A percentile compares a stretch with the other conserved stretches of the same genome.
Conservation (phyloP, 345 rosid species). For the Raphanus raphanistrum region DNA sequence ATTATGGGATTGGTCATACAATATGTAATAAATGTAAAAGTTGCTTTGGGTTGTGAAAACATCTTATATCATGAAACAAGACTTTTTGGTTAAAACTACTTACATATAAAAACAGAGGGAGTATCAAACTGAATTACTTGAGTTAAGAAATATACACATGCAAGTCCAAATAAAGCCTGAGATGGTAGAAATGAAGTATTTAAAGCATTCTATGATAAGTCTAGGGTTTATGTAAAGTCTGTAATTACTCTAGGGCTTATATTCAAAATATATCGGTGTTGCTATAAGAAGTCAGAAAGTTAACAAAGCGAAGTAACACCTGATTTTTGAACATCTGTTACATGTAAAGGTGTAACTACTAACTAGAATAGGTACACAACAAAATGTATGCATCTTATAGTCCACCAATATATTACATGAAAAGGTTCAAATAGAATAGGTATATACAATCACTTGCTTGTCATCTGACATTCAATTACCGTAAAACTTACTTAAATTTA, state of each 20-base stretch:
- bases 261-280: neutral
- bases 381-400: neutral
- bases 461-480: neutral
- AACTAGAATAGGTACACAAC: neutral
- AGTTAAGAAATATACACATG: neutral
- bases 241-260: neutral
- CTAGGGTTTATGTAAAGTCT: neutral
- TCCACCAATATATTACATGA: neutral
- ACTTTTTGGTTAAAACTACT: too few relatives aligned
- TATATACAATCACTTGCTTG: neutral
- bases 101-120: too few relatives aligned
- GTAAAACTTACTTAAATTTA: neutral
- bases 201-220: neutral
- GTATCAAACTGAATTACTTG: neutral
- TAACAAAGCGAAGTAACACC: neutral
- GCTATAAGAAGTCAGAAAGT: neutral
- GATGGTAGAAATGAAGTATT: neutral
- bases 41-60: too few relatives aligned
- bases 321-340: neutral
- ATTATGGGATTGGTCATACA: too few relatives aligned
- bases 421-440: neutral
- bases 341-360: neutral
- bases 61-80: too few relatives aligned
- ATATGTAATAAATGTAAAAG: too few relatives aligned
- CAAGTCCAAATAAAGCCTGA: neutral